Evolutionary conservation across 257 asterid genomes (phyloP).

Genomic region (Ilex asprella): DNA sequence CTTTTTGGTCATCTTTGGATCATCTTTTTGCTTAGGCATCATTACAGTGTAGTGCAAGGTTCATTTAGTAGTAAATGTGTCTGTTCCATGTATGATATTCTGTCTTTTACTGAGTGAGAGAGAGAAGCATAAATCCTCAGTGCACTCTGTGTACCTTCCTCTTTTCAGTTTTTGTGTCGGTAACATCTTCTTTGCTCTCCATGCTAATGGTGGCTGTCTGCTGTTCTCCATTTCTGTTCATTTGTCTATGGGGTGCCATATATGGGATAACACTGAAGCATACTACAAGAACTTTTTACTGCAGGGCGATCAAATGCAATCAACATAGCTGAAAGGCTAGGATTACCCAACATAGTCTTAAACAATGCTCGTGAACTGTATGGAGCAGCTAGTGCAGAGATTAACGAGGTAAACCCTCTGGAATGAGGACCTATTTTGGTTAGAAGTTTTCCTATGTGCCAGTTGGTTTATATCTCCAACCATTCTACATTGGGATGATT

Average conservation of each 20-base stretch:
- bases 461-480: neutral
- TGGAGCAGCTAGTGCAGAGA: constrained; percentile 93
- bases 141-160: neutral
- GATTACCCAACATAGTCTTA: constrained; percentile 65
- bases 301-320: constrained; percentile 98
- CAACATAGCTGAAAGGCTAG: constrained; percentile 86
- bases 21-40: too few relatives aligned
- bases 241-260: neutral
- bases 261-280: too few relatives aligned
- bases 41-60: too few relatives aligned
- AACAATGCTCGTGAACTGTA: constrained; percentile 71
- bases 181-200: neutral
- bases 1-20: too few relatives aligned
- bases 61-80: too few relatives aligned
- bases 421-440: neutral
- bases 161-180: neutral
- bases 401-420: constrained; percentile 31
- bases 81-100: too few relatives aligned
- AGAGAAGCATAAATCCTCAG: neutral
- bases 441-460: neutral
- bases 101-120: too few relatives aligned
- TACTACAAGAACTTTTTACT: constrained; percentile 6
- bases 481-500: neutral
- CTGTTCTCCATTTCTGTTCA: neutral
- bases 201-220: neutral